Evolutionary conservation across 495 filamentous ascomycete species (phyloP).

Genomic region (Penicillium fimorum): DNA sequence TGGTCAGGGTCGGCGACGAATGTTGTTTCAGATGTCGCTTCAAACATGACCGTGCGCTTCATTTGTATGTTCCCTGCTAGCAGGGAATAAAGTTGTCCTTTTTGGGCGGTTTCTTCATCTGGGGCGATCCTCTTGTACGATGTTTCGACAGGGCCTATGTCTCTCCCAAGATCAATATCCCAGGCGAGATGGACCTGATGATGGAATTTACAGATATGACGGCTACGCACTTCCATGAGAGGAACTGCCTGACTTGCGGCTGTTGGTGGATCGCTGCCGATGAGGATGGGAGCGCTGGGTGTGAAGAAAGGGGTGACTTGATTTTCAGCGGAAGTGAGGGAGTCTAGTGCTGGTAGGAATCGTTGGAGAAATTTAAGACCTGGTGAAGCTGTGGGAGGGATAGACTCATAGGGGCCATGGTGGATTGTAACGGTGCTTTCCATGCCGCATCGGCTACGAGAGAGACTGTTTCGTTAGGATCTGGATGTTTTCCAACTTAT

Average conservation of each 20-base stretch:
- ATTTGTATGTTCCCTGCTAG: conserved; percentile 10
- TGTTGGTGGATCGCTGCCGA: conserved; percentile 21
- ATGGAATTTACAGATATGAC: conserved; percentile 16
- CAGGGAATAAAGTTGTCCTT: conserved; percentile 12
- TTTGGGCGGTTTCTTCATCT: not conserved
- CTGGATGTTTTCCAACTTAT: not conserved
- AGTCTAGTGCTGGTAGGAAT: conserved; percentile 26
- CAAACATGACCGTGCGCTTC: conserved; percentile 29
- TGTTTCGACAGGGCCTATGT: not conserved
- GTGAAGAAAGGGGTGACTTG: conserved; percentile 19
- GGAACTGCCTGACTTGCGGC: conserved; percentile 11
- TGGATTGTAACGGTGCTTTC: conserved; percentile 13
- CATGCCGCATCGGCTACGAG: conserved; percentile 6
- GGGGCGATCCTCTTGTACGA: not conserved
- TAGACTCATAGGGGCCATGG: conserved; percentile 23
- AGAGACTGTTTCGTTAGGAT: not conserved
- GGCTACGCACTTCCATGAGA: conserved; percentile 21
- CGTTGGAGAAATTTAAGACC: conserved; percentile 24
- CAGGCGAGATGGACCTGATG: conserved; percentile 25
- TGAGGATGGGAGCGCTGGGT: conserved; percentile 17
- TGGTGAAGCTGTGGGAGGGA: conserved; percentile 15
- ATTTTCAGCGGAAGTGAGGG: conserved; percentile 8
- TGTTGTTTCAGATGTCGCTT: conserved; percentile 21
- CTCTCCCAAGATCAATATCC: conserved; percentile 22
- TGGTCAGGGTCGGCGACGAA: conserved; percentile 27